phyloP scores from a whole-genome alignment of 1,284 basidiomycete genomes.

The Sporisorium iseilematis-ciliati region DNA sequence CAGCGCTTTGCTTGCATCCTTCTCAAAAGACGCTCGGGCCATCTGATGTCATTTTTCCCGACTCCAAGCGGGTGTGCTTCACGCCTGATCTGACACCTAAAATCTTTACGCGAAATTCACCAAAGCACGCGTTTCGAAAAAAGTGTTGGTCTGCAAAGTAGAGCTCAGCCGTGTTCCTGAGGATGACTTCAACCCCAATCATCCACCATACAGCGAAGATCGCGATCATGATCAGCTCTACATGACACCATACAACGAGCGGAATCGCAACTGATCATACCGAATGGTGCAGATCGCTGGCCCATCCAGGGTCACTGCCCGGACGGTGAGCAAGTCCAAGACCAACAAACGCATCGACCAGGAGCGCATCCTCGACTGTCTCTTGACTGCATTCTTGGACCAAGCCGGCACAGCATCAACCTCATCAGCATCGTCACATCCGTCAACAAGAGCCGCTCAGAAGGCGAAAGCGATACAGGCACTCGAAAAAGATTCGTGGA shows the following conservation, averaged over 20 bases:
- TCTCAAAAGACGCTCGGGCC: constrained; percentile 7
- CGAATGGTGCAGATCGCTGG: constrained; percentile 25
- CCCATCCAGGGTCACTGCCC: constrained; percentile 14
- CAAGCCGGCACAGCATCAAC: neutral
- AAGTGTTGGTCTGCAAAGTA: constrained; percentile 15
- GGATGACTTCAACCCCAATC: neutral
- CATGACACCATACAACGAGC: neutral
- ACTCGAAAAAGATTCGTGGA: constrained; percentile 40
- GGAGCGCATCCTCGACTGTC: constrained; percentile 37
- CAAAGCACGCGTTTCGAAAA: constrained; percentile 10
- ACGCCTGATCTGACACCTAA: neutral
- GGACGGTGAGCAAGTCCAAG: constrained; percentile 26
- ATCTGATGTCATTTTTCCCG: neutral
- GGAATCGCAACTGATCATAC: neutral
- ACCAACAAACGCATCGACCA: constrained; percentile 40
- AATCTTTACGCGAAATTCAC: constrained; percentile 7
- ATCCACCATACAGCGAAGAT: neutral
- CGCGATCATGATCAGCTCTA: neutral
- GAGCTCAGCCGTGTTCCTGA: neutral
- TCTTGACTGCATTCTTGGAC: constrained; percentile 20
- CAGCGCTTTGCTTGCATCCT: constrained; percentile 3
- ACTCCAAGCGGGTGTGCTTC: neutral
- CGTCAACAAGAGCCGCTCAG: constrained; percentile 12
- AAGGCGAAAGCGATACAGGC: constrained; percentile 25
- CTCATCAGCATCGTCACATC: neutral